Conservation (phyloP, 2,329 filamentous ascomycete genomes). For the Fusarium miscanthi region DNA sequence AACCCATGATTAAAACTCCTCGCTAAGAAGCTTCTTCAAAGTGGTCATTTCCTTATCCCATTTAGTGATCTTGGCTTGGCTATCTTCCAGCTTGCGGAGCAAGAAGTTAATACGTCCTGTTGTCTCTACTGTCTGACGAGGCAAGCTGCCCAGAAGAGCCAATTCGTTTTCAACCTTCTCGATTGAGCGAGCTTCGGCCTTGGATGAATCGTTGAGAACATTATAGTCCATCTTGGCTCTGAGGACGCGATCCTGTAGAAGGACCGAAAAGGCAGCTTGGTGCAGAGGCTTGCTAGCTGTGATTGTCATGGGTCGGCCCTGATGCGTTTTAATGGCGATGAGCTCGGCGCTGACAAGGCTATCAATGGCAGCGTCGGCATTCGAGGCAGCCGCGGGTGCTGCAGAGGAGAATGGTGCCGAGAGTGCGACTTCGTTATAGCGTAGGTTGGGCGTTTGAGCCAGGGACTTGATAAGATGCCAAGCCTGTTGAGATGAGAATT, state of each 20-base stretch:
- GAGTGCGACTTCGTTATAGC: constrained; percentile 88
- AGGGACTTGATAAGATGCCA: constrained; percentile 89
- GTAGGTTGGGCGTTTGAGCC: constrained; percentile 72
- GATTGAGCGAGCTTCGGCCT: constrained; percentile 78
- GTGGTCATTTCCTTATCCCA: constrained; percentile 78
- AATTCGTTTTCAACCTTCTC: constrained; percentile 85
- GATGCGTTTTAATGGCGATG: constrained; percentile 77
- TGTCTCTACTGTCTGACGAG: constrained; percentile 76
- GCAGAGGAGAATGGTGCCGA: constrained; percentile 74
- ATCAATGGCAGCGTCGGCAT: constrained; percentile 80
- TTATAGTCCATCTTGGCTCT: constrained; percentile 78
- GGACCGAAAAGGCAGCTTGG: constrained; percentile 79
- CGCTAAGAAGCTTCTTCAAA: constrained; percentile 73
- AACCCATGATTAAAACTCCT: constrained; percentile 54
- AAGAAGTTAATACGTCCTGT: constrained; percentile 76
- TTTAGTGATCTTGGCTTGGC: constrained; percentile 78
- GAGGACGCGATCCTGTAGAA: constrained; percentile 79
- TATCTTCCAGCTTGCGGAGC: constrained; percentile 75
- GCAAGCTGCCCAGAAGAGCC: constrained; percentile 73
- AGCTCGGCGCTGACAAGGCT: constrained; percentile 87
- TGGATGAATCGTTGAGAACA: constrained; percentile 74
- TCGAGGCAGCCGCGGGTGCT: constrained; percentile 52
- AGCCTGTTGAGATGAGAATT: constrained; percentile 87
- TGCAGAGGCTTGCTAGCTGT: constrained; percentile 88
- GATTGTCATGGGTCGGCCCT: constrained; percentile 82